Conservation (phyloP, 768 basidiomycete species). For the Postia placenta region DNA sequence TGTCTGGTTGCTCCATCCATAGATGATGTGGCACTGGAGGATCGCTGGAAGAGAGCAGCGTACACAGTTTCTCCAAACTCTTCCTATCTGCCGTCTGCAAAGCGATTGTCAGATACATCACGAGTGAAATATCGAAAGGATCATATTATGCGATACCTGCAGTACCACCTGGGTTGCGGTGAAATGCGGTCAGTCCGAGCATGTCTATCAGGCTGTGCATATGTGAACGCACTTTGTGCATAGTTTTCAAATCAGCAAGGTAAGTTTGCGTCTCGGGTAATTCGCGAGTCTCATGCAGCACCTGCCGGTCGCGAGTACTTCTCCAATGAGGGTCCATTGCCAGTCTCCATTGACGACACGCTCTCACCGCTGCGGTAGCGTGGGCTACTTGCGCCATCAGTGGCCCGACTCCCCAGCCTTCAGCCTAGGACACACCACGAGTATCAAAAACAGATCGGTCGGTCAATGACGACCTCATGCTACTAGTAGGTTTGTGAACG, state of each 20-base stretch:
- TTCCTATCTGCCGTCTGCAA: constrained; percentile 28
- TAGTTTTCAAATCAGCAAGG: constrained; percentile 30
- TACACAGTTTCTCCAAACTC: constrained; percentile 27
- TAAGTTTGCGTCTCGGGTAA: constrained; percentile 32
- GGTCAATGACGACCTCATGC: neutral
- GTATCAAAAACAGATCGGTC: neutral
- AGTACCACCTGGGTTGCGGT: constrained; percentile 28
- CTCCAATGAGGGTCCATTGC: neutral
- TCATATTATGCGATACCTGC: constrained; percentile 24
- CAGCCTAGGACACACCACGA: constrained; percentile 20
- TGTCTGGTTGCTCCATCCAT: constrained; percentile 41
- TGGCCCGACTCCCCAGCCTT: constrained; percentile 38
- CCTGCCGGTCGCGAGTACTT: constrained; percentile 18
- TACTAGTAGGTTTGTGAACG: neutral
- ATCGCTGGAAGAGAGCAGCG: constrained; percentile 19
- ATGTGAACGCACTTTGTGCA: constrained; percentile 32
- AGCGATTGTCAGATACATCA: neutral
- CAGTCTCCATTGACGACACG: no score
- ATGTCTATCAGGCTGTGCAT: neutral
- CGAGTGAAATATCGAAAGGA: neutral
- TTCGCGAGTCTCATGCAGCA: constrained; percentile 34
- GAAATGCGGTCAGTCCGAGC: neutral
- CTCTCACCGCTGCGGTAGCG: constrained; percentile 34
- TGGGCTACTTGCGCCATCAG: constrained; percentile 41
- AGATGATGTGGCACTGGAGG: constrained; percentile 32